These are phyloP conservation scores for Neurospora africana DNA, from an alignment of 495 filamentous ascomycete genomes.

Conservation along the genomic window DNA sequence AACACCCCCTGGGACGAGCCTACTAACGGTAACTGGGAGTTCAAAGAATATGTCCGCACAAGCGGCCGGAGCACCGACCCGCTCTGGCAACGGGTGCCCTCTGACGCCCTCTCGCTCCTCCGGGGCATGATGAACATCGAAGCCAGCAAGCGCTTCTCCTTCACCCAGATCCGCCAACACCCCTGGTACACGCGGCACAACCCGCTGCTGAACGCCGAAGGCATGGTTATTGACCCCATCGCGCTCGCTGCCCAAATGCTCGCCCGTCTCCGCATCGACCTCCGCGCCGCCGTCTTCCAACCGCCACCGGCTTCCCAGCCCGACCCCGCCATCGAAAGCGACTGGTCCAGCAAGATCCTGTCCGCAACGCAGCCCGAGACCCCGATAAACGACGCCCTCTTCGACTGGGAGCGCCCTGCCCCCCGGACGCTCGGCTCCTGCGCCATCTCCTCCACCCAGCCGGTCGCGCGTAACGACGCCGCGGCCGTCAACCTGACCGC, in stretches of 20 bases:
- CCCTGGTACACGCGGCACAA: slow-evolving; percentile 91
- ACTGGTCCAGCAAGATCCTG: slow-evolving; percentile 18
- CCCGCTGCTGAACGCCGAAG: slow-evolving; percentile 59
- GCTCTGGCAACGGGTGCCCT: slow-evolving; percentile 72
- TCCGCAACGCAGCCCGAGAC: slow-evolving; percentile 75
- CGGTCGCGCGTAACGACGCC: slow-evolving; percentile 25
- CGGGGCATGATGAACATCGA: slow-evolving; percentile 90
- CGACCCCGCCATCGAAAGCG: slow-evolving; percentile 13
- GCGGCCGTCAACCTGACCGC: background rate
- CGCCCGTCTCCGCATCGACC: slow-evolving; percentile 83
- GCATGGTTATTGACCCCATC: slow-evolving; percentile 68
- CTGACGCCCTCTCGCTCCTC: slow-evolving; percentile 72
- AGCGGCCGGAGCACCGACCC: slow-evolving; percentile 72
- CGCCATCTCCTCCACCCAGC: slow-evolving; percentile 49
- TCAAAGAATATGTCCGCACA: slow-evolving; percentile 69
- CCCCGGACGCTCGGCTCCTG: slow-evolving; percentile 31
- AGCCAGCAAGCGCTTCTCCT: slow-evolving; percentile 62
- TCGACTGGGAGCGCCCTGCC: slow-evolving; percentile 65
- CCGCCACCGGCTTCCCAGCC: slow-evolving; percentile 10
- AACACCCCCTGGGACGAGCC: slow-evolving; percentile 99
- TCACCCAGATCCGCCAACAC: slow-evolving; percentile 81
- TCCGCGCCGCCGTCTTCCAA: slow-evolving; percentile 52
- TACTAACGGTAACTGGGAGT: slow-evolving; percentile 68
- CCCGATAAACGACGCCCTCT: slow-evolving; percentile 52
- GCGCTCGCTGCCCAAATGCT: slow-evolving; percentile 87